A percentile compares a stretch with the other conserved stretches of the same genome.
These are phyloP conservation scores for Triticum turgidum DNA, from an alignment of 176 grass and related monocot species.

Conservation along the genomic window DNA sequence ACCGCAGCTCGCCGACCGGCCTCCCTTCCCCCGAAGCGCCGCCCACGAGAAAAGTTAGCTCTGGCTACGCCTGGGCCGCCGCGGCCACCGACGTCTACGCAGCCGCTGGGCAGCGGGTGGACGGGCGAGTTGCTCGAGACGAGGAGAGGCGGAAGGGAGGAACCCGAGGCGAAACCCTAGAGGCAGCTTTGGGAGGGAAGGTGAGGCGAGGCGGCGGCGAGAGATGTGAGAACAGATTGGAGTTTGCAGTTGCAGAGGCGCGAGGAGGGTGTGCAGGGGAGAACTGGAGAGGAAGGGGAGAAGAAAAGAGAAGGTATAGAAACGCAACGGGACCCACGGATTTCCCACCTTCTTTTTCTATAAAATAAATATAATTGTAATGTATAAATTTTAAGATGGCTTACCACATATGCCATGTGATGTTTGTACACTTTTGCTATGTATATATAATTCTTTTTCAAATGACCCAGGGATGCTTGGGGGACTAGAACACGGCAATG, in stretches of 20 bases:
- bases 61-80: not conserved
- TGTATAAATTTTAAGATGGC: too few species aligned
- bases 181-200: not conserved
- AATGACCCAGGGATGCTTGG: not conserved
- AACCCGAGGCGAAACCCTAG: slow-evolving; percentile 16
- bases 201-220: not conserved
- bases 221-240: slow-evolving; percentile 1
- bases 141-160: not conserved
- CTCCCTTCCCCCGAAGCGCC: not conserved
- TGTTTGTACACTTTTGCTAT: too few species aligned
- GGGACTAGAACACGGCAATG: not conserved
- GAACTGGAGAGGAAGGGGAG: not conserved
- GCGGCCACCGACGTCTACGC: not conserved
- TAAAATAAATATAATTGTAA: too few species aligned
- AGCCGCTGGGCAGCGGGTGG: not conserved
- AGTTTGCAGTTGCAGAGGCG: slow-evolving; percentile 15
- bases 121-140: not conserved
- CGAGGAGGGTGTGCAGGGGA: not conserved
- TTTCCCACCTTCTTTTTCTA: not conserved
- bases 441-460: too few species aligned
- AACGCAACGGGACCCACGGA: not conserved
- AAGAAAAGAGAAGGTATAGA: slow-evolving; percentile 13
- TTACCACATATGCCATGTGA: too few species aligned
- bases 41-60: not conserved
- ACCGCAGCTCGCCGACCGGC: not conserved